Evolutionary conservation across 2,329 filamentous ascomycete species (phyloP), one percentile per base, ranked within the genome.

Genomic region (Diaporthe citriasiana): DNA sequence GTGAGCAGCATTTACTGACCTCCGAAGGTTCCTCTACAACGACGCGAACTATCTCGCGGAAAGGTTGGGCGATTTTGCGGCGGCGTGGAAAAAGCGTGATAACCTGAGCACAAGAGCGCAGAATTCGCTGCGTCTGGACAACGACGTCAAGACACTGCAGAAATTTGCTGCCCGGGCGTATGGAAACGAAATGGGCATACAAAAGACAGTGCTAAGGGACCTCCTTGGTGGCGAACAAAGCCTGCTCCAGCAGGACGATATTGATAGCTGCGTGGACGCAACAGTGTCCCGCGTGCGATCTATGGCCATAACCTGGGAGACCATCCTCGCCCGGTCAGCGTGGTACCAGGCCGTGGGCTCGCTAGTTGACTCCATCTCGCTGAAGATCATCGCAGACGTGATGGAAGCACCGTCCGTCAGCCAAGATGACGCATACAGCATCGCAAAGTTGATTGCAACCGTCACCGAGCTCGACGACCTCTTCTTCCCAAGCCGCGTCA

Each of bases 11-110:
- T 9, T 27, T 17, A 38, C 69, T 75, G 19, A 72, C 47, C 22
- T 35, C 33, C 7, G n/a, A 35, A 91, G 89, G 89, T 91, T 87
- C 76, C 84, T 93, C 7, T 93, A 93, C 78, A 93, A 93, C 75
- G 92, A 93, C 78, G 87, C 90, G 50, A 88, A 87, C 77, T 92
- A 92, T 79, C 83, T 93, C 10, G 87, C 90, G 1, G 90, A 92
- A 78, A 85, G 85, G 68, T 82, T 93, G 9, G 81, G 83, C 3
- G 85, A 87, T 1, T 87, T 91, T 72, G 81, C 85, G 0, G 79
- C 81, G 2, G 77, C 81, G 1, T 92, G 90, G 90, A 88, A 88
- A 77, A 78, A 83, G 27, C 87, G 90, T 2, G 82, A 85, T 8
- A 88, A 91, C 75, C 79, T 92, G 9, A 84, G 84, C 3, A 79